These are phyloP conservation scores for Globisporangium okanoganense DNA, from an alignment of 352 stramenopile species.

Conservation along the genomic window DNA sequence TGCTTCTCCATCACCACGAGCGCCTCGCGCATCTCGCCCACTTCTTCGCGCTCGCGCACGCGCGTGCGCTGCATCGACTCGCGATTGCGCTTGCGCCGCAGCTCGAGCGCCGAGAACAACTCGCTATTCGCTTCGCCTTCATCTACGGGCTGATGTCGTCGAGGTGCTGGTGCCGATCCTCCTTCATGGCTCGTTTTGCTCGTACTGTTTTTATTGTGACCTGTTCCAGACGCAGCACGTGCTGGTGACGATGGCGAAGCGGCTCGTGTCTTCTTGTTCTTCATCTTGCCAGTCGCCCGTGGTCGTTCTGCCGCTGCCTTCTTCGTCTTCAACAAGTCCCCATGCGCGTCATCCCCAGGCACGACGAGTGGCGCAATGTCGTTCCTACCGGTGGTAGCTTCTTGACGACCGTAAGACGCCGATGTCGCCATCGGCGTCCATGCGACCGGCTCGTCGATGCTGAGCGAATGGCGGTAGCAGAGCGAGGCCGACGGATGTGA, in stretches of 20 bases:
- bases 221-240: neutral
- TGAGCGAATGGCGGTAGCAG: neutral
- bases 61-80: constrained; percentile 43
- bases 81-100: constrained; percentile 34
- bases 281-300: neutral
- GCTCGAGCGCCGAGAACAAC: constrained; percentile 17
- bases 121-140: too few relatives aligned
- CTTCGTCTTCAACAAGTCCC: neutral
- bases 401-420: neutral
- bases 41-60: constrained; percentile 27
- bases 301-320: neutral
- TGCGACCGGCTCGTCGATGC: neutral
- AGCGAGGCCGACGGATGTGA: neutral
- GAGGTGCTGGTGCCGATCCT: neutral
- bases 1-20: constrained; percentile 35
- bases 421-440: neutral
- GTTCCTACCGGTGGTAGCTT: neutral
- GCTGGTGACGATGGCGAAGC: neutral
- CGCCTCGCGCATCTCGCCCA: constrained; percentile 27
- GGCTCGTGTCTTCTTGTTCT: neutral
- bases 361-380: neutral
- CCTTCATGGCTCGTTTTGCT: neutral
- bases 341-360: neutral
- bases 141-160: neutral
- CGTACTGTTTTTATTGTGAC: neutral